phyloP scores from a whole-genome alignment of 768 basidiomycete genomes.

The Leccinum arenicola region DNA sequence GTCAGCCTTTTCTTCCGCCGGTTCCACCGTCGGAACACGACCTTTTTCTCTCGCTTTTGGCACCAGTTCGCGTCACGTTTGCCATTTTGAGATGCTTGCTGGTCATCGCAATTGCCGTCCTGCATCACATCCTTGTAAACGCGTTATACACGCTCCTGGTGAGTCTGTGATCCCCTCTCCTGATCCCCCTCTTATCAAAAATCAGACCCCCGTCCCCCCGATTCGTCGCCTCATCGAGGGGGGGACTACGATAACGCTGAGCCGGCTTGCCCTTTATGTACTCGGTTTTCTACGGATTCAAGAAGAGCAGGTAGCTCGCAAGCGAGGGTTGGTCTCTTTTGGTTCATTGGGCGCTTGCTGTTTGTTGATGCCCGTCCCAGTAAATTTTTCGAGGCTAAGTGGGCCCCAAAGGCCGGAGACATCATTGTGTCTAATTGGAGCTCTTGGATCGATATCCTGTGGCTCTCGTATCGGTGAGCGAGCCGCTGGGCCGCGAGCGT shows the following conservation, averaged over 20 bases:
- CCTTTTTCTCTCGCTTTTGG: slow-evolving; percentile 39
- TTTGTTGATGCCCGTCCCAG: slow-evolving; percentile 30
- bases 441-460: slow-evolving; percentile 86
- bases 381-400: slow-evolving; percentile 40
- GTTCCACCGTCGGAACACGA: slow-evolving; percentile 55
- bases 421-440: slow-evolving; percentile 92
- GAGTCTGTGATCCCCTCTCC: slow-evolving; percentile 30
- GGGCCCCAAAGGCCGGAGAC: slow-evolving; percentile 76
- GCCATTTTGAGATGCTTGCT: slow-evolving; percentile 50
- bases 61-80: slow-evolving; percentile 52
- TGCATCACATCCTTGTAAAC: slow-evolving; percentile 58
- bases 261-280: slow-evolving; percentile 59
- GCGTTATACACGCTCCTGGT: slow-evolving; percentile 60
- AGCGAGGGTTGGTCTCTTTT: slow-evolving; percentile 59
- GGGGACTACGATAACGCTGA: slow-evolving; percentile 51
- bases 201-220: slow-evolving; percentile 55
- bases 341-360: not conserved
- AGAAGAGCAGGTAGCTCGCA: slow-evolving; percentile 65
- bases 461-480: slow-evolving; percentile 75
- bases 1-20: slow-evolving; percentile 78
- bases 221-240: slow-evolving; percentile 46
- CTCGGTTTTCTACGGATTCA: slow-evolving; percentile 76
- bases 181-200: slow-evolving; percentile 8
- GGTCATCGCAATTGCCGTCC: slow-evolving; percentile 46
- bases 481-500: not conserved